Percentiles rank a stretch among this genome's conserved stretches.
phyloP scores from a whole-genome alignment of 306 rosid genomes.

The Prunus davidiana region DNA sequence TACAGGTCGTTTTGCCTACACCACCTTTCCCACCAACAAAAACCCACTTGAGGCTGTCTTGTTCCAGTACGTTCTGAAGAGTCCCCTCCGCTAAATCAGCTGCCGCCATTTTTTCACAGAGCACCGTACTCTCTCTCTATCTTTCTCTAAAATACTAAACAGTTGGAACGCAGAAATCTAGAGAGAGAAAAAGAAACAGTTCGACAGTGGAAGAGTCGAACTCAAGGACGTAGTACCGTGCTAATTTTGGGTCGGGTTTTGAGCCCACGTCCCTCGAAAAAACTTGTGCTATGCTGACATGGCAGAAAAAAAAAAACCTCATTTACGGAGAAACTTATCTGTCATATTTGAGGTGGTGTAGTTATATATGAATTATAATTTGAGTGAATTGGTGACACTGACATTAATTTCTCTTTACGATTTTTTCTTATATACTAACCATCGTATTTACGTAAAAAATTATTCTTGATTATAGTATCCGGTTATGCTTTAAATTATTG shows the following conservation, averaged over 20 bases:
- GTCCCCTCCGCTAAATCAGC: slow-evolving; percentile 59
- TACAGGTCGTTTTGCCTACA: slow-evolving; percentile 92
- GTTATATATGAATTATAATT: too few species aligned
- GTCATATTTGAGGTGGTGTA: too few species aligned
- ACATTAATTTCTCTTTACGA: too few species aligned
- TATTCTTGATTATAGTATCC: too few species aligned
- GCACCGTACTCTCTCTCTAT: slow-evolving; percentile 9
- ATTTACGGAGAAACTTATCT: too few species aligned
- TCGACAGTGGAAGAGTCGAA: not conserved
- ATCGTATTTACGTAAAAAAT: too few species aligned
- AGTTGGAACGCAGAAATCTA: slow-evolving; percentile 3
- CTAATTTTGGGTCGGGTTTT: not conserved
- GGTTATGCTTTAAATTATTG: too few species aligned
- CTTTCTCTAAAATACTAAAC: not conserved
- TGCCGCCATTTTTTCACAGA: slow-evolving; percentile 27
- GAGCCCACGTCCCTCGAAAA: not conserved
- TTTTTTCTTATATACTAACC: too few species aligned
- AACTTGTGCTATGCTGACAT: not conserved
- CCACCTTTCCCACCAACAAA: slow-evolving; percentile 99
- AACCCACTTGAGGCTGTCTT: slow-evolving; percentile 89
- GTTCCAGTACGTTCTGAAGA: slow-evolving; percentile 72
- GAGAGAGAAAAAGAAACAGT: slow-evolving; percentile 12
- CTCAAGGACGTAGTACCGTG: not conserved
- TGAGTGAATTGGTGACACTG: too few species aligned
- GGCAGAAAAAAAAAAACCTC: not conserved